phyloP scores from a whole-genome alignment of 2,329 filamentous ascomycete genomes.

The Colletotrichum agaves region DNA sequence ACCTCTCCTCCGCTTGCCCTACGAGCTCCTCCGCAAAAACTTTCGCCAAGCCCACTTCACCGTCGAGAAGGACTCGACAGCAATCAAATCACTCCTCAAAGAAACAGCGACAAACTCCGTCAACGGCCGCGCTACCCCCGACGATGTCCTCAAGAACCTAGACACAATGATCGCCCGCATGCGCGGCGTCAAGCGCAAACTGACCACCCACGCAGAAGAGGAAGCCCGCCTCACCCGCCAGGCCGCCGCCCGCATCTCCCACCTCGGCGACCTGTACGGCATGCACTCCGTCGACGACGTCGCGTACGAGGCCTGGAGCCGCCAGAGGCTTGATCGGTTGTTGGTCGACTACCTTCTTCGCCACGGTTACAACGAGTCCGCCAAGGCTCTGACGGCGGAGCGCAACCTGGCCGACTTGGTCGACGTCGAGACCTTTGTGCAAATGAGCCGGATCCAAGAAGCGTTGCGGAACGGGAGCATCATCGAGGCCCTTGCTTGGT shows the following conservation, averaged over 20 bases:
- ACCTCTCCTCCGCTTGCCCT: constrained; percentile 89
- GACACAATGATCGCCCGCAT: constrained; percentile 88
- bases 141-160: constrained; percentile 81
- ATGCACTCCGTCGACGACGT: constrained; percentile 89
- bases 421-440: constrained; percentile 87
- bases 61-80: constrained; percentile 76
- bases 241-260: constrained; percentile 78
- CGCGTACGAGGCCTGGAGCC: constrained; percentile 92
- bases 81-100: constrained; percentile 69
- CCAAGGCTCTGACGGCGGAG: constrained; percentile 77
- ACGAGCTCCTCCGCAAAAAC: constrained; percentile 93
- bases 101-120: constrained; percentile 75
- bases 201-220: constrained; percentile 80
- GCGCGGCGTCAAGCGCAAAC: constrained; percentile 88
- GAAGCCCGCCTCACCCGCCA: constrained; percentile 81
- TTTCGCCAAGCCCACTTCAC: constrained; percentile 86
- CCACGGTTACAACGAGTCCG: constrained; percentile 83
- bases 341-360: constrained; percentile 93
- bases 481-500: constrained; percentile 87
- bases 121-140: constrained; percentile 68
- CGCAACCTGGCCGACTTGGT: constrained; percentile 83
- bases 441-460: constrained; percentile 81
- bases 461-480: constrained; percentile 78
- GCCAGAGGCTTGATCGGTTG: constrained; percentile 81
- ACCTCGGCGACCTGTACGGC: constrained; percentile 82